Evolutionary conservation across 1,284 basidiomycete genomes (phyloP).

Genomic region (Ceratobasidium sp.): DNA sequence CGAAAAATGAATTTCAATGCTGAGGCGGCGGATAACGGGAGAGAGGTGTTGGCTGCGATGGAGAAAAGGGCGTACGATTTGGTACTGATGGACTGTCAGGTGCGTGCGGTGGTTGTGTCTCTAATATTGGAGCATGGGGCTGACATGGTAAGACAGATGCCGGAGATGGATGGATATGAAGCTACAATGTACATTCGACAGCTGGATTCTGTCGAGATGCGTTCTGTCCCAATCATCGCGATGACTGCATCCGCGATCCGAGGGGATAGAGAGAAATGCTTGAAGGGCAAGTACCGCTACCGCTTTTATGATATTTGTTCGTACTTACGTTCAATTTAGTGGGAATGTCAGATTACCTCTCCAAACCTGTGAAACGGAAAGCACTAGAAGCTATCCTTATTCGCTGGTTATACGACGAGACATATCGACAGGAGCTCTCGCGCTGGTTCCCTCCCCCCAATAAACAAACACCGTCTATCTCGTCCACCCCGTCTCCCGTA

Average conservation of each 20-base stretch:
- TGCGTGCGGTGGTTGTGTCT: neutral
- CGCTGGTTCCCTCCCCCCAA: conserved; percentile 35
- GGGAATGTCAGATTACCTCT: conserved; percentile 33
- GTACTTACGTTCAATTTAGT: conserved; percentile 4
- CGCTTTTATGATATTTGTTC: neutral
- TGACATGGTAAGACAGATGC: conserved; percentile 31
- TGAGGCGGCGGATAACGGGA: conserved; percentile 41
- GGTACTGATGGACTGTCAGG: conserved; percentile 42
- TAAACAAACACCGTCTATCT: neutral
- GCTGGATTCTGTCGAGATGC: conserved; percentile 21
- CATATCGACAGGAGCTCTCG: conserved; percentile 34
- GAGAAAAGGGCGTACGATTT: conserved; percentile 27
- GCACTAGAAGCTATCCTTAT: conserved; percentile 35
- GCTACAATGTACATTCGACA: conserved; percentile 42
- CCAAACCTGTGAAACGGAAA: conserved; percentile 34
- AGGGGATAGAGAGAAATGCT: conserved; percentile 37
- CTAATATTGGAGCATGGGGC: neutral
- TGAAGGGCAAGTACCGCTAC: conserved; percentile 17
- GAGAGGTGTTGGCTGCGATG: conserved; percentile 32
- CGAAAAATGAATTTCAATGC: conserved; percentile 41
- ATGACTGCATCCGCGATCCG: conserved; percentile 43
- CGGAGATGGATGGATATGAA: conserved; percentile 44
- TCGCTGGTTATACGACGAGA: conserved; percentile 41
- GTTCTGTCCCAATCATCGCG: conserved; percentile 36
- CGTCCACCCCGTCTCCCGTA: neutral